Evolutionary conservation across 371 early-diverging fungal genomes (phyloP), one percentile per base, ranked within the genome.

Genomic region (Sporodiniella umbellata): DNA sequence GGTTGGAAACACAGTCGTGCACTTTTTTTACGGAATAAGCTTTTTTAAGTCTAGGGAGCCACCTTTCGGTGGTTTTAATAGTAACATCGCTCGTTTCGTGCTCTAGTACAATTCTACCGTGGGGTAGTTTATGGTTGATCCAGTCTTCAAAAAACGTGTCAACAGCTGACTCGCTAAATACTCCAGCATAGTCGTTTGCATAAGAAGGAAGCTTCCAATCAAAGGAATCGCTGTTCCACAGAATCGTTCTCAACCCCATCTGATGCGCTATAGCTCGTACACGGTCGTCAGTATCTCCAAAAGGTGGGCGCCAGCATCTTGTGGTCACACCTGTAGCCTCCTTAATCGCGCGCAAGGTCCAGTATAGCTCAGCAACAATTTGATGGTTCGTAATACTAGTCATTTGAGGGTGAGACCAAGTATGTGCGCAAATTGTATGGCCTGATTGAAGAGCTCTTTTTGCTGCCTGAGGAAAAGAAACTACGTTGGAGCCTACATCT

Each of bases 391-490:
- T 53, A 4, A 81, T 53, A 4, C 64, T 51, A 5, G 79, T 68
- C 72, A 82, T 72, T 11, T 61, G 53, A 15, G 55, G 56, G 49
- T 81, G 84, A 23, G 73, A 65, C 72, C 75, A 79, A 3, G 84
- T 79, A 35, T 81, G 82, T 8, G 69, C 62, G 43, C 74, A 73
- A 10, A 81, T 42, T 14, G 52, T 53, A 39, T 78, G 77, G 0
- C 74, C 71, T 30, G 60, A 56, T 38, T 67, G 43, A 42, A 63
- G 43, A 7, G 68, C 76, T 30, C 72, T 60, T 14, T 58, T 43
- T 18, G 68, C 76, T 47, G 70, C 72, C 23, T 67, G 58, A 26
- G 76, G 76, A 38, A 50, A 72, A 8, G 28, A 46, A 4, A 54
- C 56, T 1, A 75, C 70, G 37, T 75, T 72, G 31, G 72, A 68